Conservation (phyloP, 768 basidiomycete genomes). For the Russula olivacea region DNA sequence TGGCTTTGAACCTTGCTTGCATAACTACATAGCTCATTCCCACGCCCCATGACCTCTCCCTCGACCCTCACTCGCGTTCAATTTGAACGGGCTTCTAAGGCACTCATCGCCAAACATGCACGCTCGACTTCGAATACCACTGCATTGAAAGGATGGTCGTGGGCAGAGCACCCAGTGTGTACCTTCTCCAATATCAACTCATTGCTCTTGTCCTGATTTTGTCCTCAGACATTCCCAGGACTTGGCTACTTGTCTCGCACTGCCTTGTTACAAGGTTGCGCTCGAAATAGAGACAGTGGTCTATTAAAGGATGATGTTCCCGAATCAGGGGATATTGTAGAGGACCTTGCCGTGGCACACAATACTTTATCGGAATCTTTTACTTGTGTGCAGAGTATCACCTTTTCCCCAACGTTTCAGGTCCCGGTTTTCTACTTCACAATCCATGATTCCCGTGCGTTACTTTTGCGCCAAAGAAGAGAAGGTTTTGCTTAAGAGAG, state of each 20-base stretch:
- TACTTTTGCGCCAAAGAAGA: background rate
- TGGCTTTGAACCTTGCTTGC: slow-evolving; percentile 47
- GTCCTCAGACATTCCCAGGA: slow-evolving; percentile 27
- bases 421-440: slow-evolving; percentile 85
- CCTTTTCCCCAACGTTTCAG: slow-evolving; percentile 71
- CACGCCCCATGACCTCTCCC: slow-evolving; percentile 27
- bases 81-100: slow-evolving; percentile 56
- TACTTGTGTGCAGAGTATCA: slow-evolving; percentile 57
- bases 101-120: slow-evolving; percentile 37
- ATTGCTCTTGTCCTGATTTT: slow-evolving; percentile 9
- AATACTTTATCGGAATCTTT: slow-evolving; percentile 33
- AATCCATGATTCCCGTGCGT: slow-evolving; percentile 62
- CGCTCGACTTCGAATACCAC: background rate
- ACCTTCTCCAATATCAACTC: background rate
- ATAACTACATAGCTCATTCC: slow-evolving; percentile 41
- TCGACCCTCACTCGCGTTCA: slow-evolving; percentile 50
- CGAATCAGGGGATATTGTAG: slow-evolving; percentile 22
- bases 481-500: slow-evolving; percentile 20
- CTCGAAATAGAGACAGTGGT: background rate
- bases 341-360: slow-evolving; percentile 37
- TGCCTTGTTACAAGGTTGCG: slow-evolving; percentile 17
- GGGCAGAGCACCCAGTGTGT: slow-evolving; percentile 57
- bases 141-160: slow-evolving; percentile 44
- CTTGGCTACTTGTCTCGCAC: slow-evolving; percentile 33
- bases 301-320: slow-evolving; percentile 8